Percentiles rank a stretch among this genome's conserved stretches.
Conservation (phyloP, 805 yeast genomes). For the Alloascoidea africana region DNA sequence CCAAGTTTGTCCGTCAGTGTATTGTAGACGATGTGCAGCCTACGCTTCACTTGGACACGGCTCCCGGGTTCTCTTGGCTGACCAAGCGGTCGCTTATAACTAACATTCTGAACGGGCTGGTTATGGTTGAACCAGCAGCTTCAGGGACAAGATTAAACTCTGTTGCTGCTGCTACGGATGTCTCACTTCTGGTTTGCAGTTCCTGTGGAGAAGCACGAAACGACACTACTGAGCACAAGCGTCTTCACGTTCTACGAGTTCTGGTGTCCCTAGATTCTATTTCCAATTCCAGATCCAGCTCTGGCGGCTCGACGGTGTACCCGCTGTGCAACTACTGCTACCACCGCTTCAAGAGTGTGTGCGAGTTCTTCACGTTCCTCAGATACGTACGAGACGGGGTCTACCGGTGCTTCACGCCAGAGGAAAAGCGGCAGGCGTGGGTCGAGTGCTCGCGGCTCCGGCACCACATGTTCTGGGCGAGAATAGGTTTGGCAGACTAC, state of each 20-base stretch:
- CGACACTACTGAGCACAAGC: slow-evolving; percentile 59
- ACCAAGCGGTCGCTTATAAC: slow-evolving; percentile 45
- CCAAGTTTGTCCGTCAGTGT: slow-evolving; percentile 47
- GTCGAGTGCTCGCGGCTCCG: slow-evolving; percentile 47
- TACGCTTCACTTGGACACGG: slow-evolving; percentile 42
- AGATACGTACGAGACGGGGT: slow-evolving; percentile 44
- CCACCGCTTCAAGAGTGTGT: slow-evolving; percentile 59
- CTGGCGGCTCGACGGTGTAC: too few species aligned
- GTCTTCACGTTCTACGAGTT: slow-evolving; percentile 57
- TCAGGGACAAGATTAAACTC: slow-evolving; percentile 66
- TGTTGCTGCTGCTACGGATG: slow-evolving; percentile 16
- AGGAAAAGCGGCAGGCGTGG: slow-evolving; percentile 36
- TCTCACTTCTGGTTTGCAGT: slow-evolving; percentile 36
- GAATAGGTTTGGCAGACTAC: too few species aligned
- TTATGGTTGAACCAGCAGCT: slow-evolving; percentile 76
- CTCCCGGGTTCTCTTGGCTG: slow-evolving; percentile 51
- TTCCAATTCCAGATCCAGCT: too few species aligned
- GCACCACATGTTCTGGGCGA: slow-evolving; percentile 69
- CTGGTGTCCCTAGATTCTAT: background rate
- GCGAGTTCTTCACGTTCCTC: slow-evolving; percentile 70
- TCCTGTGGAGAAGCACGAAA: slow-evolving; percentile 71
- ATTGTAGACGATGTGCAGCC: slow-evolving; percentile 74
- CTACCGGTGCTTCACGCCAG: slow-evolving; percentile 38
- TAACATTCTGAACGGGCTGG: slow-evolving; percentile 64
- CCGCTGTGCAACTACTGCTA: slow-evolving; percentile 78